phyloP scores from a whole-genome alignment of 2,329 filamentous ascomycete genomes.

The Neocucurbitaria cava region DNA sequence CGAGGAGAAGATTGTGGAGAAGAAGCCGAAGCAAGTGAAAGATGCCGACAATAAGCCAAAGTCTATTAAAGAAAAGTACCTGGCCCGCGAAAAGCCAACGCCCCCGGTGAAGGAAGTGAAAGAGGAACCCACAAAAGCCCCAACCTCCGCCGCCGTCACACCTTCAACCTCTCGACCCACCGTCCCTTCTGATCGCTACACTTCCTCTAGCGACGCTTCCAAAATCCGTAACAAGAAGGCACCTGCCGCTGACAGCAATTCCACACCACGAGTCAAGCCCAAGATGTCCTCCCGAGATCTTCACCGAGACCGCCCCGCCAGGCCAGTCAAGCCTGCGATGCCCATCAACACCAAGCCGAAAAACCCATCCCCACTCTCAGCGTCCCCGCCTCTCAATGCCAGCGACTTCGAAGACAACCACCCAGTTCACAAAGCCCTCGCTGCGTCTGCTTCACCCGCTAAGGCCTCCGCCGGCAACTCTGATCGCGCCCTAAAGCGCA shows the following conservation, averaged over 20 bases:
- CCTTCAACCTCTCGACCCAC: slow-evolving; percentile 25
- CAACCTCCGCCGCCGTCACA: slow-evolving; percentile 21
- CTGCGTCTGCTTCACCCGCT: slow-evolving; percentile 42
- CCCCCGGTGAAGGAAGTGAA: slow-evolving; percentile 35
- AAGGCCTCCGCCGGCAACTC: slow-evolving; percentile 42
- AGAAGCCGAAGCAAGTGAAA: slow-evolving; percentile 19
- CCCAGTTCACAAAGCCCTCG: slow-evolving; percentile 48
- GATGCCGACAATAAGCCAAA: slow-evolving; percentile 25
- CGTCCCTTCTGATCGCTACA: slow-evolving; percentile 26
- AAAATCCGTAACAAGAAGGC: slow-evolving; percentile 41
- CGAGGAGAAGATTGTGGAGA: slow-evolving; percentile 52
- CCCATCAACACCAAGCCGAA: slow-evolving; percentile 60
- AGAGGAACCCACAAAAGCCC: slow-evolving; percentile 27
- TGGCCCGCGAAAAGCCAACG: slow-evolving; percentile 25
- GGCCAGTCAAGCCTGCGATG: slow-evolving; percentile 38
- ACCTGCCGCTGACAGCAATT: slow-evolving; percentile 24
- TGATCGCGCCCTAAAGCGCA: slow-evolving; percentile 48
- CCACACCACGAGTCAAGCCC: slow-evolving; percentile 38
- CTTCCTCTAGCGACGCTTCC: slow-evolving; percentile 28
- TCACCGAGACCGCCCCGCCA: slow-evolving; percentile 27
- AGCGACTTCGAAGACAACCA: slow-evolving; percentile 62
- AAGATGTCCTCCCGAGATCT: slow-evolving; percentile 36
- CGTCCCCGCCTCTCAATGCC: slow-evolving; percentile 66
- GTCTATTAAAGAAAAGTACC: slow-evolving; percentile 35
- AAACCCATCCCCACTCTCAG: slow-evolving; percentile 68